Percentiles rank a stretch among this genome's conserved stretches.
Conservation (phyloP, 306 rosid species). For the Medicago truncatula region DNA sequence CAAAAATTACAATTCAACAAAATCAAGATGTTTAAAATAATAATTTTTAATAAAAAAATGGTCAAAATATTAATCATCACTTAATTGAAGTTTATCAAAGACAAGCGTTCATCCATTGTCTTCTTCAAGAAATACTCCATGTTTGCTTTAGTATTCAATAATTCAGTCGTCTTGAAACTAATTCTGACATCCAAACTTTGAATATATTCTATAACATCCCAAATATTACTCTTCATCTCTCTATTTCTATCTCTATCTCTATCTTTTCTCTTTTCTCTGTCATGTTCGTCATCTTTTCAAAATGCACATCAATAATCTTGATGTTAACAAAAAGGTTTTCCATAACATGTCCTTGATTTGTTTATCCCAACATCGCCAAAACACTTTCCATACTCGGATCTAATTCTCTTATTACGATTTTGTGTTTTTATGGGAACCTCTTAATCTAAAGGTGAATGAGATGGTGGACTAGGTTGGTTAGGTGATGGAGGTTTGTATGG, state of each 20-base stretch:
- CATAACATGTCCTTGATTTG: too few relatives aligned
- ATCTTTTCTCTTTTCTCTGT: constrained; percentile 14
- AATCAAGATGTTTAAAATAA: too few relatives aligned
- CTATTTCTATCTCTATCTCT: neutral
- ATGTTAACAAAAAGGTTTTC: too few relatives aligned
- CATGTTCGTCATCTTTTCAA: neutral
- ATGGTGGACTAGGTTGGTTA: neutral
- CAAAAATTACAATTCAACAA: too few relatives aligned
- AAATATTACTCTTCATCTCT: neutral
- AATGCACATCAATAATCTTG: neutral
- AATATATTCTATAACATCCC: neutral
- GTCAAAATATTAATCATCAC: neutral
- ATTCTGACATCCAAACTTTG: neutral
- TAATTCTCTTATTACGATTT: too few relatives aligned
- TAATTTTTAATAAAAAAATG: too few relatives aligned
- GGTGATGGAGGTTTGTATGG: neutral
- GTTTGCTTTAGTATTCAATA: neutral
- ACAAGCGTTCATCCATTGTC: neutral
- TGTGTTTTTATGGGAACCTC: neutral
- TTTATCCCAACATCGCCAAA: too few relatives aligned
- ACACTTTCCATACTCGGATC: too few relatives aligned
- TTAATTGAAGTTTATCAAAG: neutral
- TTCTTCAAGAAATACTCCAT: neutral
- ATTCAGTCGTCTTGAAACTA: neutral
- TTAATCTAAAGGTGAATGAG: neutral